Evolutionary conservation across 768 basidiomycete genomes (phyloP).

Genomic region (Leccinum longicurvipes): DNA sequence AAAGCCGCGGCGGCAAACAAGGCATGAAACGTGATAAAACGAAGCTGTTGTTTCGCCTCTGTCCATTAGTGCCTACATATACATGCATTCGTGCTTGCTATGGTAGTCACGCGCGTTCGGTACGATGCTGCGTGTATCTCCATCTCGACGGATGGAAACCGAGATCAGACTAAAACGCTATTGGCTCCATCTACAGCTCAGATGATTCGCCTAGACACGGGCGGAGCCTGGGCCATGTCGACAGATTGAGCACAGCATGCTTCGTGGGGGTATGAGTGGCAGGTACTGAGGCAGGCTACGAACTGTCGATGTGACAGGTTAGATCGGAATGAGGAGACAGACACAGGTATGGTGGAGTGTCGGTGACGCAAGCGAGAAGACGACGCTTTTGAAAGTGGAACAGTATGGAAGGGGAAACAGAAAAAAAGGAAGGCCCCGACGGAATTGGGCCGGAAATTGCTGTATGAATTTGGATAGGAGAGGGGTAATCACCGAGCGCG

Average conservation of each 20-base stretch:
- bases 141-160: not conserved
- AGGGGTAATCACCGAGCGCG: not conserved
- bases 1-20: constrained; percentile 57
- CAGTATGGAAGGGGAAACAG: too few species aligned
- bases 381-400: too few species aligned
- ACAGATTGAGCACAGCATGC: not conserved
- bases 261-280: not conserved
- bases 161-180: not conserved
- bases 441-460: not conserved
- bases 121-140: not conserved
- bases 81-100: not conserved
- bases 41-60: constrained; percentile 1
- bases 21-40: constrained; percentile 37
- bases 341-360: not conserved
- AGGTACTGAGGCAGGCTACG: not conserved
- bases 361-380: too few species aligned
- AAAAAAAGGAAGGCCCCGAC: not conserved
- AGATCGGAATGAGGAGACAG: too few species aligned
- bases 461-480: not conserved
- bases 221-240: not conserved
- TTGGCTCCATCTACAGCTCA: not conserved
- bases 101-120: not conserved
- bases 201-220: not conserved
- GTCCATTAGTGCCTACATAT: not conserved
- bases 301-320: not conserved